Evolutionary conservation across 106 monocot genomes (phyloP).

Genomic region (Acanthochlamys bracteata): DNA sequence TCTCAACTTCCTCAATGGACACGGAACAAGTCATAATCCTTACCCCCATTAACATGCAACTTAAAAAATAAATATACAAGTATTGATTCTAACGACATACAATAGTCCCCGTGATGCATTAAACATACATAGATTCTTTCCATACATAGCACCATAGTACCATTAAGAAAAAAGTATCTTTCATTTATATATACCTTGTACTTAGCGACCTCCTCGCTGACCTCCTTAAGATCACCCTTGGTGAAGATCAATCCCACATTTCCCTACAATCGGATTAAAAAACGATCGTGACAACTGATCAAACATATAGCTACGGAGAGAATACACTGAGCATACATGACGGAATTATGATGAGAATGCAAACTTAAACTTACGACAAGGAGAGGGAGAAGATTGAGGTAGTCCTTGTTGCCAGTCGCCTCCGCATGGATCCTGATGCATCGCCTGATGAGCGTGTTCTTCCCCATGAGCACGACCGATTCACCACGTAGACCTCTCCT

Average conservation of each 20-base stretch:
- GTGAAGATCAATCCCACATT: conserved; percentile 91
- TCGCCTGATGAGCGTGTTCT: conserved; percentile 88
- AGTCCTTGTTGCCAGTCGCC: conserved; percentile 49
- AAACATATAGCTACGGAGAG: neutral
- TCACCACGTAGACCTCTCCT: conserved; percentile 58
- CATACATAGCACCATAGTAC: too few relatives aligned
- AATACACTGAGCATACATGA: neutral
- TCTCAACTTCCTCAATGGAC: too few relatives aligned
- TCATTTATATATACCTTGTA: conserved; percentile 35
- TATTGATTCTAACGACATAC: too few relatives aligned
- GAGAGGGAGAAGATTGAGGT: conserved; percentile 48
- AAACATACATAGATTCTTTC: too few relatives aligned
- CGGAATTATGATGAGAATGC: neutral
- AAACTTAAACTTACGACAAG: conserved; percentile 36
- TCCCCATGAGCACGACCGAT: conserved; percentile 76
- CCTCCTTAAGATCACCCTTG: conserved; percentile 88
- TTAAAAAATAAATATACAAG: too few relatives aligned
- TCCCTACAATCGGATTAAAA: conserved; percentile 24
- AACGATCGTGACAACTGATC: neutral
- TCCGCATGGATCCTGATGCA: conserved; percentile 75
- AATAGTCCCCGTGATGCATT: too few relatives aligned
- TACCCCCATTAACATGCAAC: too few relatives aligned
- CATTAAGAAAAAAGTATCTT: too few relatives aligned
- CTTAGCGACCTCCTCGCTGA: conserved; percentile 76
- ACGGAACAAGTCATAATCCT: too few relatives aligned